Evolutionary conservation across 2,329 filamentous ascomycete genomes (phyloP), one percentile per base, ranked within the genome.

Genomic region (Triangularia setosa): DNA sequence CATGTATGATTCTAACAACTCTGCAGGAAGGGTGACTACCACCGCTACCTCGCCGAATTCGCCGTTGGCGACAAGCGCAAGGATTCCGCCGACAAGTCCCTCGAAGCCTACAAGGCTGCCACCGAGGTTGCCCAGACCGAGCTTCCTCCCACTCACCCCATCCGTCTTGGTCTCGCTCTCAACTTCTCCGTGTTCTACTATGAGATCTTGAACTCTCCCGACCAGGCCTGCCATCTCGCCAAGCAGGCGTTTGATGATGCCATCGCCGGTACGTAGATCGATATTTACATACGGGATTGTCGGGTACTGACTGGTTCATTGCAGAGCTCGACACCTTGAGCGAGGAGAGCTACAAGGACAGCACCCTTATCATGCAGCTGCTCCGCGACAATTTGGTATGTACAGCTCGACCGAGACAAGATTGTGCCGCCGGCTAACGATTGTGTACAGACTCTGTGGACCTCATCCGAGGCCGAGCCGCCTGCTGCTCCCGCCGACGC

Each of bases 101-200:
- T 92, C 79, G 91, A 98, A 83, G 94, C 94, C 70, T 98, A 98
- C 90, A 98, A 98, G 92, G 93, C 95, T 81, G 94, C 94, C 74
- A 98, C 94, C 83, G 94, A 97, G 76, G 94, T 98, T 76, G 95
- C 95, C 73, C 94, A 97, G 86, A 97, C 92, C 71, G 94, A 98
- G 82, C 90, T 98, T 73, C 94, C 94, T 69, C 94, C 94, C 69
- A 98, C 95, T 68, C 94, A 98, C 86, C 94, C 94, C 74, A 98
- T 98, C 84, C 93, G 94, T 76, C 92, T 98, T 71, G 94, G 94
- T 80, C 90, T 98, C 75, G 94, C 94, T 72, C 89, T 98, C 73
- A 98, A 97, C 90, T 97, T 98, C 88, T 97, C 93, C 70, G 94
- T 97, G 75, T 97, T 97, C 86, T 97, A 97, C 88, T 97, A 97